A percentile compares a stretch with the other conserved stretches of the same genome.
phyloP scores from a whole-genome alignment of 805 yeast species.

The Candida lessepsii region DNA sequence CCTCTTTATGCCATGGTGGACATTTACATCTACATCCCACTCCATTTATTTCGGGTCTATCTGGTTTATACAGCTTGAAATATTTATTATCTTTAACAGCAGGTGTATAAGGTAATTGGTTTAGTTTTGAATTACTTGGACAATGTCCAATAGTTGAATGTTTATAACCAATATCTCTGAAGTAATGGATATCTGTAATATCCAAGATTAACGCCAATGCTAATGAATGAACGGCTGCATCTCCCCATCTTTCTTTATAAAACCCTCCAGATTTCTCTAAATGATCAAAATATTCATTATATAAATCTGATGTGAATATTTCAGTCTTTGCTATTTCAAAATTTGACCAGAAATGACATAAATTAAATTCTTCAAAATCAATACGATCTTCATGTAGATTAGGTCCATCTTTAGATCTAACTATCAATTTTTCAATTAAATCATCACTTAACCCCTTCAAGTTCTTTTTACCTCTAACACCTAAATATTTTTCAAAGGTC shows the following conservation, averaged over 20 bases:
- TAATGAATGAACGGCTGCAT: constrained; percentile 90
- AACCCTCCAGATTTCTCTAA: constrained; percentile 80
- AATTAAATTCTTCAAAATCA: constrained; percentile 66
- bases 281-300: constrained; percentile 64
- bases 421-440: constrained; percentile 37
- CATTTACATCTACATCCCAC: constrained; percentile 89
- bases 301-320: constrained; percentile 63
- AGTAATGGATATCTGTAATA: constrained; percentile 76
- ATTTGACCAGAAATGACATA: constrained; percentile 91
- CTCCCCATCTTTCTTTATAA: constrained; percentile 94
- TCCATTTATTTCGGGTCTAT: constrained; percentile 40
- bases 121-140: constrained; percentile 55
- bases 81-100: constrained; percentile 18
- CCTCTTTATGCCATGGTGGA: constrained; percentile 49
- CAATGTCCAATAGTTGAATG: constrained; percentile 84
- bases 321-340: constrained; percentile 88
- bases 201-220: constrained; percentile 78
- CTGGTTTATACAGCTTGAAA: constrained; percentile 26
- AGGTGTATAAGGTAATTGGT: constrained; percentile 48
- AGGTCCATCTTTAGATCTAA: constrained; percentile 32
- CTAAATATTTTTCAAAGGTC: constrained; percentile 23
- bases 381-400: constrained; percentile 51
- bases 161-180: constrained; percentile 87
- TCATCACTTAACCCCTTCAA: constrained; percentile 22
- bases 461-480: constrained; percentile 22